Evolutionary conservation across 805 yeast genomes (phyloP), one percentile per base, ranked within the genome.

Genomic region (Starmerella khaoyaiensis): DNA sequence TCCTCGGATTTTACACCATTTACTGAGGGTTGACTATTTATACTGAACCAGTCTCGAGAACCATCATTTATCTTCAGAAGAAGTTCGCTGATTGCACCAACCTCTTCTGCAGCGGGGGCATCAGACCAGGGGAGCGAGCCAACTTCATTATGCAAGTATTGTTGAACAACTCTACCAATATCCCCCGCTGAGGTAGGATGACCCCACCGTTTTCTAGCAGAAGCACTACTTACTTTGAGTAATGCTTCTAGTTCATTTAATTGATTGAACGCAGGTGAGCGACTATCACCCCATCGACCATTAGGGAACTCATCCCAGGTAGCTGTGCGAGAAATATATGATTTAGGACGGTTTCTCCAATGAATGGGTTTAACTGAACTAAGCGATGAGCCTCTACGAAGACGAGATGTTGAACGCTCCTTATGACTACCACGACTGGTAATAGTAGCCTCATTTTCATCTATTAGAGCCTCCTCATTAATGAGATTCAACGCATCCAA

Each of bases 241-340:
- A 84, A 64, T 24, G 83, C 72, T 16, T 87, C 90, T 49, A 76
- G 76, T 36, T 79, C 67, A 56, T 82, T 94, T 40, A 84, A 68
- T 47, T 81, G 93, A 52, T 94, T 94, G 61, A 79, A 86, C 2
- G 97, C 97, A 4, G 98, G 98, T 29, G 97, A 90, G 42, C 94
- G 68, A 3, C 96, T 81, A 57, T 90, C 96, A 52, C 98, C 98
- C 86, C 95, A 90, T 63, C 98, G 70, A 43, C 98, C 98, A 59
- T 87, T 90, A 35, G 98, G 98, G 55, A 87, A 90, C 59, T 90
- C 98, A 61, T 90, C 98, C 84, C 98, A 90, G 40, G 79, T 77
- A 19, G 90, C 74, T 7, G 96, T 87, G 58, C 97, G 71, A 33
- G 83, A 71, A 44, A 83, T 74, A 57, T 87, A 87, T 12, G 93